Evolutionary conservation across 139 green algal genomes (phyloP), one percentile per base, ranked within the genome.

Genomic region (Protoeuglena noctilucae): DNA sequence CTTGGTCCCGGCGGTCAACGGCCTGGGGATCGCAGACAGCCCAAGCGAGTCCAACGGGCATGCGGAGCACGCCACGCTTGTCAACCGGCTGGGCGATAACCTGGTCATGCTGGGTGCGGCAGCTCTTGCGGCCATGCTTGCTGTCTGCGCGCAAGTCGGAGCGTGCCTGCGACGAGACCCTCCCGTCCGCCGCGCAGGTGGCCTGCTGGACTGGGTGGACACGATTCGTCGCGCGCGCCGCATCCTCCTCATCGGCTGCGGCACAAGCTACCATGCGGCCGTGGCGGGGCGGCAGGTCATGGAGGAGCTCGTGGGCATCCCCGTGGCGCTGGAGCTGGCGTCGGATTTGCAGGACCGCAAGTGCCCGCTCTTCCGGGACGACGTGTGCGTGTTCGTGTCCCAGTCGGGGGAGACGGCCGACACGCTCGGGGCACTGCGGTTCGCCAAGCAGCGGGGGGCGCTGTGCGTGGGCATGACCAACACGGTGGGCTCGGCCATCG

Each of bases 381-480:
- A 98, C 75, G 85, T 80, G 4, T 83, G 69, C 67, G 70, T 98
- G 3, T 96, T 98, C 61, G 70, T 96, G 21, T 83, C 62, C 40
- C 89, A 98, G 70, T 80, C 57, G 19, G 89, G 89, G 4, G 89
- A 98, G 72, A 98, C 89, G 4, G 87, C 89, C 1, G 89, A 98
- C 76, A 98, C 89, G 28, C 70, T 97, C 41, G 45, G 74, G 47
- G 75, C 73, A 21, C 40, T 66, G 48, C 49, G 23, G 47, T 19
- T 58, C 17, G 66, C 58, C 6, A 75, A 81, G 63, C 49, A 56
- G 3, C 57, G 60, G n/a, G 89, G 90, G 19, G 88, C 90, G 22
- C 67, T 98, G 53, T 95, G 84, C 61, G 74, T 98, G 46, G 90
- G 90, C 34, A 73, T 98, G 46, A 97, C 89, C 54, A 98, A 98